These are phyloP conservation scores for Neopestalotiopsis sp. DNA, from an alignment of 2,329 filamentous ascomycete species.

Conservation along the genomic window DNA sequence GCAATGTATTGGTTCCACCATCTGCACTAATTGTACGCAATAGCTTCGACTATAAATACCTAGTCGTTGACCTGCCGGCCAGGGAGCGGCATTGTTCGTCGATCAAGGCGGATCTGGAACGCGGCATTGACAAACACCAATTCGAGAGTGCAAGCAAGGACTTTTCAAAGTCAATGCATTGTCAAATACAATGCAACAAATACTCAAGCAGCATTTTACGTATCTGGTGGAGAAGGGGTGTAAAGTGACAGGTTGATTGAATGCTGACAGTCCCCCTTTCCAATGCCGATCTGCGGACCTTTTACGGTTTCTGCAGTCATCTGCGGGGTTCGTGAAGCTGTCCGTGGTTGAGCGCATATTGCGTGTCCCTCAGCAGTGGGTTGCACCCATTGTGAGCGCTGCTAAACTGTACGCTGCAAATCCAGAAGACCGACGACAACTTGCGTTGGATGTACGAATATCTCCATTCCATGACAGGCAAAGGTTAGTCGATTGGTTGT, in stretches of 20 bases:
- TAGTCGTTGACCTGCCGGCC: neutral
- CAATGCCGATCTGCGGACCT: neutral
- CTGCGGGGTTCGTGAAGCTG: neutral
- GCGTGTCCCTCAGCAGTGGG: neutral
- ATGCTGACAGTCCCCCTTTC: neutral
- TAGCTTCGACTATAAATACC: neutral
- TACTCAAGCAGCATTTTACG: neutral
- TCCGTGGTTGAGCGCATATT: neutral
- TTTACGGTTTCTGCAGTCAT: neutral
- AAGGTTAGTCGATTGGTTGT: neutral
- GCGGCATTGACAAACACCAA: neutral
- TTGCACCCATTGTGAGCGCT: neutral
- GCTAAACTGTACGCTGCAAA: neutral
- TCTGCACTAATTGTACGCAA: neutral
- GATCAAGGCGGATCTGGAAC: neutral
- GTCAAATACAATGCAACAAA: neutral
- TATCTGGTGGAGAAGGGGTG: neutral
- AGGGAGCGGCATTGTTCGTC: constrained; percentile 1
- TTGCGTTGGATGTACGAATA: neutral
- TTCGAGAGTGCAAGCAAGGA: neutral
- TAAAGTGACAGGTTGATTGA: neutral
- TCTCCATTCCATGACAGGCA: no score
- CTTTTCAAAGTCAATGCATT: neutral
- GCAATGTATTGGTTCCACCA: neutral
- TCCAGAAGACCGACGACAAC: neutral